Base-by-base conservation (phyloP, 1,284 basidiomycete genomes). In the Anthracocystis setariae region DNA sequence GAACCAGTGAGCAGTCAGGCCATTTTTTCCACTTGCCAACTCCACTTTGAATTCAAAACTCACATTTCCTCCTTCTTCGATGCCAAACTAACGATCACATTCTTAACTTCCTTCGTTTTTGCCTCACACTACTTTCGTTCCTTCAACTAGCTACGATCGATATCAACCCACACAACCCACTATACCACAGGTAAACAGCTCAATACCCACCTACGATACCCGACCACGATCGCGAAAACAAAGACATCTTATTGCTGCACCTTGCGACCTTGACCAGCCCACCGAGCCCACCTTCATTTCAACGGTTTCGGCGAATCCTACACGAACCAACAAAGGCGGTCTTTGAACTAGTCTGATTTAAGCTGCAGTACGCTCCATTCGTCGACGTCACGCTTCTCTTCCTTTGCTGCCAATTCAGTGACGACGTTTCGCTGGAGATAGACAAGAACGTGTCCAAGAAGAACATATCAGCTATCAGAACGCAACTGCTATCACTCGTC, bases 321-420 rank as follows among this genome's bases (percentile, higher is more conserved):
- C 24, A 27, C 44, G n/a, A 33, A 42, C 32, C 51, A 50, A 35
- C 40, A 38, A 29, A 7, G 32, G 8, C 46, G 39, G 46, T 23
- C 7, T 54, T 29, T 32, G 45, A 32, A 47, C 51, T 21, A 13
- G n/a, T n/a, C n/a, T n/a, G n/a, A n/a, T n/a, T n/a, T n/a, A n/a
- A n/a, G n/a, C n/a, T n/a, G n/a, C n/a, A n/a, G n/a, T n/a, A n/a
- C n/a, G n/a, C n/a, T n/a, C n/a, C n/a, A n/a, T n/a, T n/a, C n/a
- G n/a, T n/a, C n/a, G n/a, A n/a, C n/a, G n/a, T n/a, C n/a, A n/a
- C n/a, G n/a, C n/a, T n/a, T n/a, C n/a, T n/a, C n/a, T n/a, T n/a
- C n/a, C n/a, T n/a, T n/a, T n/a, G n/a, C n/a, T n/a, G n/a, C n/a
- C n/a, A n/a, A n/a, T n/a, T n/a, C n/a, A n/a, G n/a, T n/a, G n/a